Evolutionary conservation across 257 asterid species (phyloP).

Genomic region (Mentha longifolia): DNA sequence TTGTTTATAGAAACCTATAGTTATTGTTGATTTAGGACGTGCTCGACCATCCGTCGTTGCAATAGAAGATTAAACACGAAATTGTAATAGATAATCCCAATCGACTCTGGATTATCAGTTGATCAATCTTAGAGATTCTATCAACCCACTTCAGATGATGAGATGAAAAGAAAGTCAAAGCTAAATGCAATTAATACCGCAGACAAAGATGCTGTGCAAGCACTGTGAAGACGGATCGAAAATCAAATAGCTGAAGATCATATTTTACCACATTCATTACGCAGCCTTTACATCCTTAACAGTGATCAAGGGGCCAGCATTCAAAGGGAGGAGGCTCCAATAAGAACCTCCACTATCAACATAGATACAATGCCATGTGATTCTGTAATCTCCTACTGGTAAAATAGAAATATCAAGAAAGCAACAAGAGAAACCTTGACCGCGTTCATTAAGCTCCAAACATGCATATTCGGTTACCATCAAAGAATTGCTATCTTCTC

Average conservation of each 20-base stretch:
- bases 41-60: no score
- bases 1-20: no score
- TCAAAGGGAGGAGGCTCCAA: slow-evolving; percentile 66
- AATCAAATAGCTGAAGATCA: background rate
- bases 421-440: slow-evolving; percentile 87
- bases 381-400: slow-evolving; percentile 66
- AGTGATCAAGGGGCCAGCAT: slow-evolving; percentile 54
- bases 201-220: no score
- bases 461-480: slow-evolving; percentile 45
- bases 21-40: no score
- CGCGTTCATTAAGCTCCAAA: slow-evolving; percentile 55
- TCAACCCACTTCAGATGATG: no score
- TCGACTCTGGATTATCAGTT: no score
- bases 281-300: slow-evolving; percentile 25
- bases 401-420: slow-evolving; percentile 68
- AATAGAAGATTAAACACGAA: no score
- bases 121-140: no score
- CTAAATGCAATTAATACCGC: no score
- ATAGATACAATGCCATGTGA: slow-evolving; percentile 76
- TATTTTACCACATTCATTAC: slow-evolving; percentile 9
- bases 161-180: no score
- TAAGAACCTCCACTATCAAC: slow-evolving; percentile 66
- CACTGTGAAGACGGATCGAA: no score
- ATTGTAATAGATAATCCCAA: no score
- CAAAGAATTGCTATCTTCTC: slow-evolving; percentile 24